Base-by-base conservation (phyloP, 2,329 filamentous ascomycete species). In the Fusarium camptoceras region DNA sequence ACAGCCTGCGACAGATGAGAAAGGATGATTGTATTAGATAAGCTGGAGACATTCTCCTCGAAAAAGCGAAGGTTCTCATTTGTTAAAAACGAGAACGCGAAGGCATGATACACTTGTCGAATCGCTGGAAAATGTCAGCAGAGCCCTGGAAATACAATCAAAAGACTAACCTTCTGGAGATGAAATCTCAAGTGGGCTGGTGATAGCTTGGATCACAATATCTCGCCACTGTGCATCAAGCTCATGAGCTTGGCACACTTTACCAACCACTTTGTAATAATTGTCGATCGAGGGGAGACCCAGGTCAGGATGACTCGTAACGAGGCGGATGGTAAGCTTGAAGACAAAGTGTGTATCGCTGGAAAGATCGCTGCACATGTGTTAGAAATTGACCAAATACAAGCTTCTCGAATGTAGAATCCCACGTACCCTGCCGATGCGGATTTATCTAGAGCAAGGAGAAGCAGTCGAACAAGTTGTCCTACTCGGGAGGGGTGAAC, bases 1-100 rank as follows among this genome's bases (percentile, higher is more conserved):
- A 88, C 82, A 24, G 80, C 79, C 15, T 76, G 73, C 1, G 83
- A 83, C 3, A 89, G 77, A 4, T 71, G 71, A 28, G 80, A 75
- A 6, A 82, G 71, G 30, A 84, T 75, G 30, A 88, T 73, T 22
- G 70, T 60, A 4, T 74, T 64, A 10, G 81, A 79, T 18, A 87
- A 78, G 0, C 43, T 50, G 18, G 59, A 60, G 8, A 83, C 76
- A 18, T 83, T 80, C 15, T 75, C 68, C 66, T 86, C 81, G 37
- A 88, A 79, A 9, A 83, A 73, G 3, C 56, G 42, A 4, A 88
- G 56, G 16, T 81, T 74, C 15, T 73, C 71, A 16, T 74, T 73
- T 2, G 65, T 42, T 24, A 75, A 37, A 31, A 75, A 76, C 14
- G 70, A 73, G 48, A 71, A 75, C 10, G 73, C 73, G n/a, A 68